These are phyloP conservation scores for Fusarium sp. DNA, from an alignment of 2,329 filamentous ascomycete species.

Conservation along the genomic window DNA sequence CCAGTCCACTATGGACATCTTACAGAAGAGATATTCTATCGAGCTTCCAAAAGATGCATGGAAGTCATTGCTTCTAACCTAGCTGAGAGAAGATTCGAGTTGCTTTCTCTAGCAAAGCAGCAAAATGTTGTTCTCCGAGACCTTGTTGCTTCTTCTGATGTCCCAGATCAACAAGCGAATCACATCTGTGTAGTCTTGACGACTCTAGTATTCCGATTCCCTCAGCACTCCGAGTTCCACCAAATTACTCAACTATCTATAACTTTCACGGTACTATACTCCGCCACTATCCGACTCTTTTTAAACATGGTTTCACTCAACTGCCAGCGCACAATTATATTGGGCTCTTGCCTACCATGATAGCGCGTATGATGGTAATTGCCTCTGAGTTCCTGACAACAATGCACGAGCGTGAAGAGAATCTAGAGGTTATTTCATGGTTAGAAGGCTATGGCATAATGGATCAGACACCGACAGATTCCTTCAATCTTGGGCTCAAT, in stretches of 20 bases:
- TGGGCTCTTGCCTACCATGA: background rate
- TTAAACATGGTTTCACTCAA: background rate
- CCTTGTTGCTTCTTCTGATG: background rate
- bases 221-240: background rate
- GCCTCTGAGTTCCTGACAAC: no score
- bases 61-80: background rate
- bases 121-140: background rate
- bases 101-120: background rate
- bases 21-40: background rate
- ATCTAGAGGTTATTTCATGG: background rate
- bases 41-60: background rate
- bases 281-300: accelerated
- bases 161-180: background rate
- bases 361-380: no score
- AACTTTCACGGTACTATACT: accelerated
- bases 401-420: no score
- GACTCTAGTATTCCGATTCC: accelerated
- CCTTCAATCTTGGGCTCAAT: background rate
- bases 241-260: background rate
- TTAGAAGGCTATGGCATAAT: background rate
- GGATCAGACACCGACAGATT: background rate
- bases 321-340: accelerated
- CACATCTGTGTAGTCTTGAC: background rate
- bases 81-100: background rate
- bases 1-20: background rate